Conservation (phyloP, 2,329 filamentous ascomycete genomes). For the Stagonosporopsis chrysanthemi region DNA sequence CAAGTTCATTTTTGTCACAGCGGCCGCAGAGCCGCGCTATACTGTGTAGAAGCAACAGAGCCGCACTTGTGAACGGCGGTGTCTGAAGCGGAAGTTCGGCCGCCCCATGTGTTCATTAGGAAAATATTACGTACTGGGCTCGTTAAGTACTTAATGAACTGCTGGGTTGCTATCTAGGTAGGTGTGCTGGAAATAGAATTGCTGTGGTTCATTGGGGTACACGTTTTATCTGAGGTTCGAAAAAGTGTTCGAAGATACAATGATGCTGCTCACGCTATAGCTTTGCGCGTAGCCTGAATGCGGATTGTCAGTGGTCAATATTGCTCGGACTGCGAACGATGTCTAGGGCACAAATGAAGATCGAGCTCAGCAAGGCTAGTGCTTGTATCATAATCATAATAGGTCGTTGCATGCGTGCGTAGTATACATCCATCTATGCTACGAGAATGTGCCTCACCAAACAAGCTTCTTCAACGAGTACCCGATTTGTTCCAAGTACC, state of each 20-base stretch:
- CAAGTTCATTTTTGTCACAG: background rate
- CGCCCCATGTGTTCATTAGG: background rate
- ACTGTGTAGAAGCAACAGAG: slow-evolving; percentile 13
- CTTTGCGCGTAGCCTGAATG: slow-evolving; percentile 1
- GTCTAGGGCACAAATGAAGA: background rate
- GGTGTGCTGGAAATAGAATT: too few species aligned
- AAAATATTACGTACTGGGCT: slow-evolving; percentile 6
- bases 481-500: slow-evolving; percentile 83
- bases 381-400: background rate
- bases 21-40: slow-evolving; percentile 12
- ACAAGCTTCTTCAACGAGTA: slow-evolving; percentile 94
- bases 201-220: too few species aligned
- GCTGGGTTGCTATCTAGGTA: too few species aligned
- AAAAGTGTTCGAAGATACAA: too few species aligned
- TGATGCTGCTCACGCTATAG: background rate
- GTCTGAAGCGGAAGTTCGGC: slow-evolving; percentile 1
- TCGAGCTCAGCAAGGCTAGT: background rate
- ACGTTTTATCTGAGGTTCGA: background rate
- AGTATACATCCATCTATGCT: background rate
- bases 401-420: background rate
- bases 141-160: too few species aligned
- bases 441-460: slow-evolving; percentile 60
- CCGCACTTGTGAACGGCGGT: slow-evolving; percentile 2
- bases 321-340: background rate
- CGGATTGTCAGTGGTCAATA: background rate